phyloP scores from a whole-genome alignment of 2,329 filamentous ascomycete species.

The Neonectria punicea region DNA sequence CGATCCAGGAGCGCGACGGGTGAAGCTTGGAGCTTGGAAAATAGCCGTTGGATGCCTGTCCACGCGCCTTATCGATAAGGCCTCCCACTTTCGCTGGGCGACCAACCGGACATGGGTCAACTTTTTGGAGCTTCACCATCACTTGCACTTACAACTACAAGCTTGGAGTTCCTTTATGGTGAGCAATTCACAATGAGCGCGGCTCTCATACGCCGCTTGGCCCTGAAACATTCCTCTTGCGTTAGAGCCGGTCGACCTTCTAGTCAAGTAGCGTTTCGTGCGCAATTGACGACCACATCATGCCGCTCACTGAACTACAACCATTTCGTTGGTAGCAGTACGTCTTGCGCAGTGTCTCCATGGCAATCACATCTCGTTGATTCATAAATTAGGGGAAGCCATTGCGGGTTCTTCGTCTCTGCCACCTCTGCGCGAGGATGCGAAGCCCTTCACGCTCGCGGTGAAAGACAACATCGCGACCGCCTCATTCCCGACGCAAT shows the following conservation, averaged over 20 bases:
- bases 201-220: slow-evolving; percentile 43
- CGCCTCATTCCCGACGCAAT: slow-evolving; percentile 76
- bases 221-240: slow-evolving; percentile 6
- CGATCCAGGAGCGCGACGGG: slow-evolving; percentile 2
- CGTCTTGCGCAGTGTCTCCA: slow-evolving; percentile 25
- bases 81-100: slow-evolving; percentile 29
- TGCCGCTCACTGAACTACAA: slow-evolving; percentile 48
- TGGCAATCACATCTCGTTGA: background rate
- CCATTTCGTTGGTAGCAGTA: slow-evolving; percentile 50
- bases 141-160: slow-evolving; percentile 19
- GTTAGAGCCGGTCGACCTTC: background rate
- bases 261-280: slow-evolving; percentile 2
- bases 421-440: slow-evolving; percentile 33
- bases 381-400: slow-evolving; percentile 26
- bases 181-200: slow-evolving; percentile 45
- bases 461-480: slow-evolving; percentile 85
- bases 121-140: slow-evolving; percentile 22
- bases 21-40: slow-evolving; percentile 17
- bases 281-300: slow-evolving; percentile 29
- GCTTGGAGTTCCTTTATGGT: slow-evolving; percentile 34
- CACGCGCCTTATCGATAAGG: slow-evolving; percentile 31
- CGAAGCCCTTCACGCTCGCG: slow-evolving; percentile 60
- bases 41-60: slow-evolving; percentile 32
- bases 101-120: slow-evolving; percentile 11
- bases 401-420: slow-evolving; percentile 8